Base-by-base conservation (phyloP, 768 basidiomycete genomes). In the Cubamyces lactineus region DNA sequence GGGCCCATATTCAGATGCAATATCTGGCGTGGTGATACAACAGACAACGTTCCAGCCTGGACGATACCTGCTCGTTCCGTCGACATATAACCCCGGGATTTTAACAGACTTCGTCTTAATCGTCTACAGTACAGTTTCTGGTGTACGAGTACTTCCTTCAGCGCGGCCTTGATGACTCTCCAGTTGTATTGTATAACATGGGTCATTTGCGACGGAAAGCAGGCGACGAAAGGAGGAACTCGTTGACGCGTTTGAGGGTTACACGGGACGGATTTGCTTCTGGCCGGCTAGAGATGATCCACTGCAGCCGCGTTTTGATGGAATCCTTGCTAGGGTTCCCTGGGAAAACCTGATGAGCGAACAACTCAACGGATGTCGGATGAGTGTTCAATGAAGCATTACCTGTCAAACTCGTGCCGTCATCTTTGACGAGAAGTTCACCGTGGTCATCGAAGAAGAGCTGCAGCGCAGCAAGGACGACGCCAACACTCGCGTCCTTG, bases 241-340 rank as follows among this genome's bases (percentile, higher is more conserved):
- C 86, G 69, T 94, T 93, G 47, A 92, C 83, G 15, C 87, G 76
- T 72, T 92, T 92, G 61, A 98, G 79, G 9, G 90, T 92, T 16
- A 85, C 80, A 43, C 94, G 83, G 11, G 91, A 87, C 0, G 96
- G 96, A 71, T 97, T 98, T 3, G 87, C 89, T 56, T 79, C 77
- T 5, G 91, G 89, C 53, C 82, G 77, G 65, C 85, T 87, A 19
- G 88, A 79, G 60, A 95, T 89, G 50, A 98, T 85, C 92, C 91
- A 94, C 70, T 98, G 88, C 39, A 98, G 78, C 17, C 94, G 82
- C 13, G 79, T 87, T 12, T 85, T 84, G 64, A 98, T 84, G 13
- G 80, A 74, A 19, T 79, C 73, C 72, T 97, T 97, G 65, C 78
- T 80, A 46, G 69, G 72, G 63, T 38, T 39, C 40, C 24, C 46